These are phyloP conservation scores for Apostasia shenzhenica DNA, from an alignment of 106 monocot species.

Conservation along the genomic window DNA sequence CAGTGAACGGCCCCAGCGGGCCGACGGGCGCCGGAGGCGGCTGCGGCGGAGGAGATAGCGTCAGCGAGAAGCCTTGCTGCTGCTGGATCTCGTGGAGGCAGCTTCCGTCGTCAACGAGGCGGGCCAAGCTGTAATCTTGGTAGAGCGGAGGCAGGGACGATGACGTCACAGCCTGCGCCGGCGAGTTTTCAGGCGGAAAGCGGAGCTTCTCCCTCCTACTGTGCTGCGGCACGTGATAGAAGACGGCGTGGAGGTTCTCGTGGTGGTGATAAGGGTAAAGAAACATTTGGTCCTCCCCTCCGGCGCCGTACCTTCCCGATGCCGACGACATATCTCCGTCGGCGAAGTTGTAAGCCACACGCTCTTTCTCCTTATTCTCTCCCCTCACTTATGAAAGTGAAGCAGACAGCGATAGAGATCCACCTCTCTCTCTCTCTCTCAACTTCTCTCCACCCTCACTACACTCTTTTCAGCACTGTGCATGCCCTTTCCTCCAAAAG, in stretches of 20 bases:
- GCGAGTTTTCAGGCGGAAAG: constrained; percentile 22
- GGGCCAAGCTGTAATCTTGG: neutral
- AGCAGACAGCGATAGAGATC: neutral
- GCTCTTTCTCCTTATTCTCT: neutral
- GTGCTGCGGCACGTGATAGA: constrained; percentile 77
- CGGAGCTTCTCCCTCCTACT: constrained; percentile 82
- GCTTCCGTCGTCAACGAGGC: neutral
- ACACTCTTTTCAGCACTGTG: neutral
- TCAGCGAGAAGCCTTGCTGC: constrained; percentile 7
- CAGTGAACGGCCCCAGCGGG: constrained; percentile 66
- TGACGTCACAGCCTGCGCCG: too few species aligned
- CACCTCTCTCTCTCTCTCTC: neutral
- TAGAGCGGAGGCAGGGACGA: neutral
- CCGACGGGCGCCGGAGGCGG: neutral
- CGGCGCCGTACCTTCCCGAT: constrained; percentile 2
- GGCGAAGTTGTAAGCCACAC: neutral
- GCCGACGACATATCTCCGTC: neutral
- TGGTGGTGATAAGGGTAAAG: constrained; percentile 9
- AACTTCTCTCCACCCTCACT: neutral
- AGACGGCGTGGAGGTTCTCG: neutral
- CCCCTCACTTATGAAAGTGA: neutral
- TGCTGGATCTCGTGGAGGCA: neutral
- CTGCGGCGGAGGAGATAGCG: constrained; percentile 13
- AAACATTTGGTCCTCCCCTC: constrained; percentile 6
- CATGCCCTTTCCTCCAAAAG: neutral